These are phyloP conservation scores for Eucalyptus guilfoylei DNA, from an alignment of 345 rosid species.

Conservation along the genomic window DNA sequence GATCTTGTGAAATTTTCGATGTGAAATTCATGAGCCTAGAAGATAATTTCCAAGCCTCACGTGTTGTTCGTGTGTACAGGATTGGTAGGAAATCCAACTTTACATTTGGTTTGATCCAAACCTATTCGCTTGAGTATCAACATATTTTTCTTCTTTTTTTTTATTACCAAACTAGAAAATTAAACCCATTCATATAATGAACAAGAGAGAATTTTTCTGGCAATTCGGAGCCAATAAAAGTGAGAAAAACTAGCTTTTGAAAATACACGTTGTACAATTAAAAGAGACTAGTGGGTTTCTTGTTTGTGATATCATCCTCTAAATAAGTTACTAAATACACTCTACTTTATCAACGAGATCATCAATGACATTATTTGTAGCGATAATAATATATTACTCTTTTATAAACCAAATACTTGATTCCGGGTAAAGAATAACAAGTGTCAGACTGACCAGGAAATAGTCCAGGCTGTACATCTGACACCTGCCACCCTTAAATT, in stretches of 20 bases:
- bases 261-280: not conserved
- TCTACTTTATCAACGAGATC: not conserved
- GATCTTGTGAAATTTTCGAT: not conserved
- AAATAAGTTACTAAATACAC: not conserved
- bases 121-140: not conserved
- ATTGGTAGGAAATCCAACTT: not conserved
- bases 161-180: not conserved
- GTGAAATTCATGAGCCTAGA: not conserved
- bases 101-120: not conserved
- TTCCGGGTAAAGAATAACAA: not conserved
- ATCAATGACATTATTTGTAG: not conserved
- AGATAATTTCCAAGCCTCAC: not conserved
- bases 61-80: not conserved
- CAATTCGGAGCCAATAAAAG: rapidly evolving
- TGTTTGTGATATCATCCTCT: not conserved
- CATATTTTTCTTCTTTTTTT: no score
- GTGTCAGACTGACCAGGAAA: not conserved
- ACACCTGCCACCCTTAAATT: not conserved
- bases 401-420: not conserved
- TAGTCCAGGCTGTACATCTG: not conserved
- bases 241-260: not conserved
- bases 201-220: not conserved
- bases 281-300: not conserved
- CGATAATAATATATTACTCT: not conserved
- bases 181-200: not conserved